Percentiles rank a stretch among this genome's conserved stretches.
Conservation (phyloP, 257 asterid species). For the Solanum tacnaense region DNA sequence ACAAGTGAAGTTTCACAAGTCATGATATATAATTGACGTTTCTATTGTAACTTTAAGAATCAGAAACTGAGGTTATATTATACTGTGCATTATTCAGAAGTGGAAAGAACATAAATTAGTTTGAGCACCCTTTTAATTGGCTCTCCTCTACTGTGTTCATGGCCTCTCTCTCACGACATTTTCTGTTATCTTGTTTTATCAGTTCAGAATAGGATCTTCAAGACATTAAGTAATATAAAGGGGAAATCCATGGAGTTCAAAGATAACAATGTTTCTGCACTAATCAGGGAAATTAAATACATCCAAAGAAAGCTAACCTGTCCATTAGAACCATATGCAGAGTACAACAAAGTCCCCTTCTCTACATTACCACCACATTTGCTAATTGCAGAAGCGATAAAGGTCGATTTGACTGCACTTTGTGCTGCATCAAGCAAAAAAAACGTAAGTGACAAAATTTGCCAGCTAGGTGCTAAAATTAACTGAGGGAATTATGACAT, state of each 20-base stretch:
- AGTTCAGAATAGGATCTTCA: neutral
- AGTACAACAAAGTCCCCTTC: conserved; percentile 66
- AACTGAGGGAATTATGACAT: neutral
- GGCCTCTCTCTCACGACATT: neutral
- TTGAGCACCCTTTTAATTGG: neutral
- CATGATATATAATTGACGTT: neutral
- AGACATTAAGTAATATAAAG: neutral
- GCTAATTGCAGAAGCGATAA: conserved; percentile 72
- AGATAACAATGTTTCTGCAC: neutral
- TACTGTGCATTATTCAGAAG: neutral
- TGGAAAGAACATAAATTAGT: neutral
- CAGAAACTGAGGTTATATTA: neutral
- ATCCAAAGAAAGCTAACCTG: conserved; percentile 39
- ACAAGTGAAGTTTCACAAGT: neutral
- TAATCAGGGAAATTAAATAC: neutral
- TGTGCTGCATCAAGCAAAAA: conserved; percentile 55
- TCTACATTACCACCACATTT: conserved; percentile 95
- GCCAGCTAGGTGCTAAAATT: neutral
- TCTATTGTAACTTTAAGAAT: neutral
- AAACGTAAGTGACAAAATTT: neutral
- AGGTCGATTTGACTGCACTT: conserved; percentile 81
- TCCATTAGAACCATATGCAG: conserved; percentile 84
- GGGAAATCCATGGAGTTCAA: neutral
- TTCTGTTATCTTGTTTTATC: neutral
- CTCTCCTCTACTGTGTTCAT: neutral